These are phyloP conservation scores for Uronychia setigera DNA, from an alignment of 73 alveolate species.

Conservation along the genomic window DNA sequence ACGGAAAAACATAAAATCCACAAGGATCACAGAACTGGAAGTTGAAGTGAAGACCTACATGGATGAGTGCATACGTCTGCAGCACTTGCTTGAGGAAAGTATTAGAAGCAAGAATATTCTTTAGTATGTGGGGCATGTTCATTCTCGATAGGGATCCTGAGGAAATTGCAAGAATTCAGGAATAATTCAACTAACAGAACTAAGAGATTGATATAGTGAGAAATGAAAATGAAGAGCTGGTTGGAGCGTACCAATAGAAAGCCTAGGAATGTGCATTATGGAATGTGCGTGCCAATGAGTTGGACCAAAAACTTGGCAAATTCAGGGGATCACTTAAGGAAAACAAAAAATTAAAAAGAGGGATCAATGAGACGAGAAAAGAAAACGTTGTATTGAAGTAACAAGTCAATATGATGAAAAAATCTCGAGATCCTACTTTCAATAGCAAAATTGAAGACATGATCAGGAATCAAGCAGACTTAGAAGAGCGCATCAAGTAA, in stretches of 20 bases:
- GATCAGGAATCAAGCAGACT: background rate
- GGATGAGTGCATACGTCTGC: constrained; percentile 69
- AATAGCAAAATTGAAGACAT: background rate
- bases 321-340: constrained; percentile 13
- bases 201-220: constrained; percentile 3
- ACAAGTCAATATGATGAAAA: background rate
- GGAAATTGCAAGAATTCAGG: constrained; percentile 29
- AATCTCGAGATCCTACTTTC: background rate
- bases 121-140: constrained; percentile 17
- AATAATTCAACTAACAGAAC: constrained; percentile 35
- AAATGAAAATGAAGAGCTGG: constrained; percentile 35
- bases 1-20: constrained; percentile 48
- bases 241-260: constrained; percentile 19
- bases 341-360: constrained; percentile 11
- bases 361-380: constrained; percentile 8
- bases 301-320: constrained; percentile 29
- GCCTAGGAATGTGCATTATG: constrained; percentile 25
- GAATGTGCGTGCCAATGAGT: constrained; percentile 15
- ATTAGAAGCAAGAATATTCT: constrained; percentile 39
- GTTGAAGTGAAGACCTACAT: constrained; percentile 51
- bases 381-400: background rate
- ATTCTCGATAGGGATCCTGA: constrained; percentile 31
- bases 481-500: background rate
- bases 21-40: constrained; percentile 53
- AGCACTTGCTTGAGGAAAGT: constrained; percentile 53